These are phyloP conservation scores for Syzygium grande DNA, from an alignment of 345 rosid genomes.

Conservation along the genomic window DNA sequence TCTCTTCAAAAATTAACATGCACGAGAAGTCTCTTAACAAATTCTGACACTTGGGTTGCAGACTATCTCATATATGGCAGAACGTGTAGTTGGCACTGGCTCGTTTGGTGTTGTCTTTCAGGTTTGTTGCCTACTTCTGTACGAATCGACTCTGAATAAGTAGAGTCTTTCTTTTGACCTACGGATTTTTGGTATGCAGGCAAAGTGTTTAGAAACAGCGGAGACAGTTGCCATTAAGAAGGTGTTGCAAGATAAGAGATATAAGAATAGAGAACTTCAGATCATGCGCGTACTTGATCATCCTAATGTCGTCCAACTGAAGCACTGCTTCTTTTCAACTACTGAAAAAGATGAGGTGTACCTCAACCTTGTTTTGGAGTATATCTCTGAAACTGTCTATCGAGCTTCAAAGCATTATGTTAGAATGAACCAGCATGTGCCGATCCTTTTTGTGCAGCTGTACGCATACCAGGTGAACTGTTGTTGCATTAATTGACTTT, in stretches of 20 bases:
- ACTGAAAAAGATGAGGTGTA: conserved; percentile 86
- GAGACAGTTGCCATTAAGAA: conserved; percentile 90
- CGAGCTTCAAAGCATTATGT: conserved; percentile 72
- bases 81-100: conserved; percentile 81
- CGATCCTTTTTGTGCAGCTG: conserved; percentile 70
- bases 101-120: conserved; percentile 93
- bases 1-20: not conserved
- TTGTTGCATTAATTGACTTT: not conserved
- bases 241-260: conserved; percentile 92
- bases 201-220: conserved; percentile 79
- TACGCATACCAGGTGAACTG: conserved; percentile 59
- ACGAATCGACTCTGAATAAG: not conserved
- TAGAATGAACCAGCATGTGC: conserved; percentile 53
- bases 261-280: conserved; percentile 98
- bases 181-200: conserved; percentile 23
- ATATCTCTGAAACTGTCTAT: conserved; percentile 82
- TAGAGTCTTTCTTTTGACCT: not conserved
- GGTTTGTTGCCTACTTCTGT: conserved; percentile 23
- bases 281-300: conserved; percentile 82
- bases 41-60: conserved; percentile 15
- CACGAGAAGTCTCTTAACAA: not conserved
- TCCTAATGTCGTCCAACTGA: conserved; percentile 75
- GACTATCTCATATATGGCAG: conserved; percentile 77
- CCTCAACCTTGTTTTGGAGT: conserved; percentile 94
- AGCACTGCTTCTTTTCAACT: conserved; percentile 89